phyloP scores from a whole-genome alignment of 2,329 filamentous ascomycete genomes.

The Neospermospora avenae region DNA sequence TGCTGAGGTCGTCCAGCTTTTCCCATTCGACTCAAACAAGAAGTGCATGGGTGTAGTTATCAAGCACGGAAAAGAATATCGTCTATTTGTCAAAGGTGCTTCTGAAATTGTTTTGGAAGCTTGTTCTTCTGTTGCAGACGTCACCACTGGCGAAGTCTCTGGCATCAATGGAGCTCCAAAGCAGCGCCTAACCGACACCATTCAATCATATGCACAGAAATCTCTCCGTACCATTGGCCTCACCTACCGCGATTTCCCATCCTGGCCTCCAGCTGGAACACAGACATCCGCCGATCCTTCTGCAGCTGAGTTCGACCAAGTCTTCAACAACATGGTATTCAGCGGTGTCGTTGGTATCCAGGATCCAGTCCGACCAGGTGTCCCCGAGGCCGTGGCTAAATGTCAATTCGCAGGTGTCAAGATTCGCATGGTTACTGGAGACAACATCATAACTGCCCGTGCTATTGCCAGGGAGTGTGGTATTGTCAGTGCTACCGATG shows the following conservation, averaged over 20 bases:
- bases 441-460: constrained; percentile 68
- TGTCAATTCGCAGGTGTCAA: constrained; percentile 67
- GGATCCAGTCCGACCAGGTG: constrained; percentile 66
- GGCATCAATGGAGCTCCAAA: constrained; percentile 3
- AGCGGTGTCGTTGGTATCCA: constrained; percentile 71
- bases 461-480: constrained; percentile 73
- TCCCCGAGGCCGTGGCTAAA: constrained; percentile 62
- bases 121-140: constrained; percentile 51
- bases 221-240: constrained; percentile 77
- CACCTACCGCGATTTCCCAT: constrained; percentile 68
- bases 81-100: constrained; percentile 50
- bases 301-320: constrained; percentile 61
- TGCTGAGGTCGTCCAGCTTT: constrained; percentile 52
- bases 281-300: constrained; percentile 53
- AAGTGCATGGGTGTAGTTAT: constrained; percentile 70
- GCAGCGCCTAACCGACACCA: constrained; percentile 48
- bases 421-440: constrained; percentile 72
- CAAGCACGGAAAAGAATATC: constrained; percentile 44
- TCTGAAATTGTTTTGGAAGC: constrained; percentile 48
- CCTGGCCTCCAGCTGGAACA: constrained; percentile 61
- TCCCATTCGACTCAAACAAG: constrained; percentile 40
- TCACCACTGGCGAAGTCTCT: constrained; percentile 50
- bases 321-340: constrained; percentile 72
- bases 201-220: constrained; percentile 59
- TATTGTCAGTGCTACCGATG: constrained; percentile 40